Percentiles rank a stretch among this genome's conserved stretches.
These are phyloP conservation scores for Selenicereus undatus DNA, from an alignment of 148 eudicot genomes.

Conservation along the genomic window DNA sequence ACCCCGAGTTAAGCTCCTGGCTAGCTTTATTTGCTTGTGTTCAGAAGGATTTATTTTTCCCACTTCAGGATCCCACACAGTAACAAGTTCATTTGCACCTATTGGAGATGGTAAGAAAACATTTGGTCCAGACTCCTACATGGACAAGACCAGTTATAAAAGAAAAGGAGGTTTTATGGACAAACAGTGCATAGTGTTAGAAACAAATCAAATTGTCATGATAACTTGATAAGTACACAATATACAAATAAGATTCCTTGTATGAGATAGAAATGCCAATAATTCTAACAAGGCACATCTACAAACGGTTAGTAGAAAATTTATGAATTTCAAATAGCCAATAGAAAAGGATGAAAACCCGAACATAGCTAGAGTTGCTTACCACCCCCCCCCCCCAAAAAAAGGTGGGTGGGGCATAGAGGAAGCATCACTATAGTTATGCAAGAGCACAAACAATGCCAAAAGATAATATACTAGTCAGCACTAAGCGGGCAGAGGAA, in stretches of 20 bases:
- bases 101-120: slow-evolving; percentile 78
- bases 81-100: slow-evolving; percentile 89
- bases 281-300: neutral
- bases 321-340: neutral
- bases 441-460: neutral
- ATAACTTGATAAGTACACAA: neutral
- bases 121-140: slow-evolving; percentile 93
- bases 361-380: neutral
- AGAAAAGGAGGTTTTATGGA: neutral
- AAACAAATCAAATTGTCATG: slow-evolving; percentile 1
- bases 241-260: neutral
- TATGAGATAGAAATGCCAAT: neutral
- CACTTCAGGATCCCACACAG: slow-evolving; percentile 95
- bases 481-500: no score
- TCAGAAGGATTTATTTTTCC: slow-evolving; percentile 93
- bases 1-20: slow-evolving; percentile 90
- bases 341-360: neutral
- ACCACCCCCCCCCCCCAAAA: no score
- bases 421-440: neutral
- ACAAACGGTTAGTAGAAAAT: neutral
- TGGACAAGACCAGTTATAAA: neutral
- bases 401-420: neutral
- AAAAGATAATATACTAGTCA: no score
- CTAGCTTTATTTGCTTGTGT: slow-evolving; percentile 95
- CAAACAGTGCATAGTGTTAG: neutral